Percentiles rank a stretch among this genome's conserved stretches.
These are phyloP conservation scores for Wickerhamomyces hampshirensis DNA, from an alignment of 805 yeast genomes.

Conservation along the genomic window DNA sequence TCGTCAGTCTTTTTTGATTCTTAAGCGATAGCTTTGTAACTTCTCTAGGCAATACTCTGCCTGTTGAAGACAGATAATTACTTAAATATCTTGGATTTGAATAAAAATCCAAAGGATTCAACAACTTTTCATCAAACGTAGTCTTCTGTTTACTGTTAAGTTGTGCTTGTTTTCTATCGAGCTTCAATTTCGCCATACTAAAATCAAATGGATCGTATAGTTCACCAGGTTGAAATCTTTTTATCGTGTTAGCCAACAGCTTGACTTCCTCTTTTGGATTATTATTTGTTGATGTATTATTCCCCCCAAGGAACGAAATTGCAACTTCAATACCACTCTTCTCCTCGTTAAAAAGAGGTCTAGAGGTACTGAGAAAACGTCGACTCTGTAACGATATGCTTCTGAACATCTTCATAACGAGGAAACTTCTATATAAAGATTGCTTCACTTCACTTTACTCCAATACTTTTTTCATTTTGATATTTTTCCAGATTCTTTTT, in stretches of 20 bases:
- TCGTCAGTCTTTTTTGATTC: conserved; percentile 68
- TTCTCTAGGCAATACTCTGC: conserved; percentile 70
- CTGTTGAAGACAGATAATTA: conserved; percentile 61
- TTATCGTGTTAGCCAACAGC: conserved; percentile 28
- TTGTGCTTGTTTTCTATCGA: conserved; percentile 36
- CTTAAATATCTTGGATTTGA: conserved; percentile 68
- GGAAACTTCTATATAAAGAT: not conserved
- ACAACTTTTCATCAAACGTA: conserved; percentile 40
- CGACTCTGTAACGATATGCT: not conserved
- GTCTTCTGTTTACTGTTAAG: conserved; percentile 20
- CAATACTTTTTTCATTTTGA: too few species aligned
- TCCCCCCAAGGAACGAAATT: not conserved
- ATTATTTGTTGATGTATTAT: not conserved
- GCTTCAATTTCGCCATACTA: conserved; percentile 50
- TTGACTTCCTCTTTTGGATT: not conserved
- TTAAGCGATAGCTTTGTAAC: conserved; percentile 60
- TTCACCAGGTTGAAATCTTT: conserved; percentile 44
- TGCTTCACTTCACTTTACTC: too few species aligned
- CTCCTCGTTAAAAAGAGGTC: not conserved
- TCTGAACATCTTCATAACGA: not conserved
- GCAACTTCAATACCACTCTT: not conserved
- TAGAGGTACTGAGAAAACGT: not conserved
- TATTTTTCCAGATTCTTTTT: too few species aligned
- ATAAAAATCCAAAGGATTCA: conserved; percentile 68
- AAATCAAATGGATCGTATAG: conserved; percentile 84